Base-by-base conservation (phyloP, 2,329 filamentous ascomycete genomes). In the Cucurbitaria berberidis region DNA sequence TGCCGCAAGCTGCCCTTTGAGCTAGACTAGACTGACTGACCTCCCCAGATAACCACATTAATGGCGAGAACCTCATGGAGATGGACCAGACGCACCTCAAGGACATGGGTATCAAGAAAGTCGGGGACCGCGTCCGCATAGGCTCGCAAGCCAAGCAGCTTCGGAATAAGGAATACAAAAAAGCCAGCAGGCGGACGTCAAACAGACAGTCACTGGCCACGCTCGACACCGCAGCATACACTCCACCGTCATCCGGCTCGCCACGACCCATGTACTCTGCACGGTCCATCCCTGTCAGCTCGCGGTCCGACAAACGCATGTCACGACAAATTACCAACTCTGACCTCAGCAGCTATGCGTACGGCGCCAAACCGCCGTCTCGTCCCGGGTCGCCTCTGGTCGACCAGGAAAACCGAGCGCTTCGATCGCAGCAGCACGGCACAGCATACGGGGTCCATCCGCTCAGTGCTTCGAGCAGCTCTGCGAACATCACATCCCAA, bases 101-200 rank as follows among this genome's bases (percentile, higher is more conserved):
- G 76, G 95, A 99, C 75, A 96, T 99, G 86, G 95, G 95, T 38
- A 93, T 99, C 65, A 96, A 96, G 65, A 99, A 98, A 77, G 90
- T 99, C 61, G 95, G 95, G 60, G 95, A 99, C 75, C 88, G 95
- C 48, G 93, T 99, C 30, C 90, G 93, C 59, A 88, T 99, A 56
- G 76, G 78, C 39, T 75, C 78, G 2, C 79, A 81, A 53, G 79
- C 78, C 24, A 81, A 82, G 67, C 70, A 78, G 43, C 79, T 82
- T 42, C 69, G 80, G 9, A 80, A 76, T 57, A 78, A 74, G 57
- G 78, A 81, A 47, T 81, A 79, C 67, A 78, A 77, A 57, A 74
- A 77, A 61, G 75, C 75, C 10, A 80, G 78, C 76, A 92, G 91
- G 79, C 86, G 91, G 56, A 91, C 66, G 24, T 78, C 76, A 41